phyloP scores from a whole-genome alignment of 169 alveolate genomes.

The Neospora caninum region DNA sequence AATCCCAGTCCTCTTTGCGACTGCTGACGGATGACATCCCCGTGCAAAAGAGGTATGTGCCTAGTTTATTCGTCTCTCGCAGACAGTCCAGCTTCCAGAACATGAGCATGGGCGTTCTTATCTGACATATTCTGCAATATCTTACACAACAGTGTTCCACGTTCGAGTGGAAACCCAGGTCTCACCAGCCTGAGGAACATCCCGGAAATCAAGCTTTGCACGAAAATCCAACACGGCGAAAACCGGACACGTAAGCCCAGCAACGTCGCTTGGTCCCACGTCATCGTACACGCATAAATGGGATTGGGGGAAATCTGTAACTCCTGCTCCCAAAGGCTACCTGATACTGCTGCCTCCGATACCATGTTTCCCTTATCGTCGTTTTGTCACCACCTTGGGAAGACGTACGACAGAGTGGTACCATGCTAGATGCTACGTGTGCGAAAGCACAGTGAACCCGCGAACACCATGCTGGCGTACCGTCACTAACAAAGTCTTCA shows the following conservation, averaged over 20 bases:
- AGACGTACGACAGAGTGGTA: no score
- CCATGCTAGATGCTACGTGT: no score
- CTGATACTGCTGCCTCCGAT: no score
- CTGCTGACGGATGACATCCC: slow-evolving; percentile 68
- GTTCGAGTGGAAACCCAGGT: neutral
- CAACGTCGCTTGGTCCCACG: no score
- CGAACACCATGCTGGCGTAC: neutral
- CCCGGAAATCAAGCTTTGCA: neutral
- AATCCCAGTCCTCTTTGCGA: slow-evolving; percentile 62
- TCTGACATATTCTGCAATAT: slow-evolving; percentile 37
- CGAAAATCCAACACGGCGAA: neutral
- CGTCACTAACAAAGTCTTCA: neutral
- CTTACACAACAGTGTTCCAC: neutral
- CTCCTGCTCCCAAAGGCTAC: no score
- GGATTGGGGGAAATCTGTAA: no score
- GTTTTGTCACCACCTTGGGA: no score
- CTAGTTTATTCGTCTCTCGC: slow-evolving; percentile 58
- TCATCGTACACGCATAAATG: no score
- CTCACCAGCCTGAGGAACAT: neutral
- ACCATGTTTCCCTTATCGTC: no score
- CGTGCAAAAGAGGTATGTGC: slow-evolving; percentile 65
- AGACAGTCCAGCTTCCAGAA: slow-evolving; percentile 50
- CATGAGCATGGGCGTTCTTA: slow-evolving; percentile 71
- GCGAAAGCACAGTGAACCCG: neutral
- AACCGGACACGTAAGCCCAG: neutral